Evolutionary conservation across 371 early-diverging fungal species (phyloP).

Genomic region (Mycotypha africana): DNA sequence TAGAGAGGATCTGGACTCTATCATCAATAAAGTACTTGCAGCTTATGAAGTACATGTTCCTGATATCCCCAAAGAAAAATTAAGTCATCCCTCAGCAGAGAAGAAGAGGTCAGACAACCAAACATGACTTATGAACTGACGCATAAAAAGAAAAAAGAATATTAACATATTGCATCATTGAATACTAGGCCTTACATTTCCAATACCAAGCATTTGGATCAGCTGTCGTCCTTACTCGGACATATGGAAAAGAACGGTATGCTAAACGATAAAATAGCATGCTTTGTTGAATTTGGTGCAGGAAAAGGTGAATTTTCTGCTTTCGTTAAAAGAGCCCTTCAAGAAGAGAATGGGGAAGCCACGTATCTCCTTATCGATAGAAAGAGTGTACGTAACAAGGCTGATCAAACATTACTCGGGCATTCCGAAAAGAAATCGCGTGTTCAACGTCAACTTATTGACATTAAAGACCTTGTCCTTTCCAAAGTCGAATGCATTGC

Average conservation of each 20-base stretch:
- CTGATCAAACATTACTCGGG: slow-evolving; percentile 39
- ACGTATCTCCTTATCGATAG: slow-evolving; percentile 75
- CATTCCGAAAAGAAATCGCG: slow-evolving; percentile 24
- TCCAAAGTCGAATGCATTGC: slow-evolving; percentile 35
- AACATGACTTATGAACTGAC: not conserved
- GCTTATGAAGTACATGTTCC: slow-evolving; percentile 33
- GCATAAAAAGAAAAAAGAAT: no score
- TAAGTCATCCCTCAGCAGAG: slow-evolving; percentile 46
- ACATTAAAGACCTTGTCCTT: slow-evolving; percentile 80
- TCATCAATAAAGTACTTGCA: slow-evolving; percentile 46
- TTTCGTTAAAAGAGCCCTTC: slow-evolving; percentile 53
- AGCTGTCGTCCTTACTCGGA: slow-evolving; percentile 78
- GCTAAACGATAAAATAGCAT: slow-evolving; percentile 48
- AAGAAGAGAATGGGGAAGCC: slow-evolving; percentile 47
- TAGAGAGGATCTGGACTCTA: slow-evolving; percentile 27
- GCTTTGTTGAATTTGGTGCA: slow-evolving; percentile 82
- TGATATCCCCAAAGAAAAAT: slow-evolving; percentile 33
- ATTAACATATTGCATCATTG: not conserved
- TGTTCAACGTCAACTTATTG: slow-evolving; percentile 67
- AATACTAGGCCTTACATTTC: slow-evolving; percentile 29
- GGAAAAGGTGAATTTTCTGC: slow-evolving; percentile 69
- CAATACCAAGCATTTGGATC: slow-evolving; percentile 61
- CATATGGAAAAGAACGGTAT: slow-evolving; percentile 63
- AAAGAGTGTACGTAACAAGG: slow-evolving; percentile 70
- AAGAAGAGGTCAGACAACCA: slow-evolving; percentile 45